Base-by-base conservation (phyloP, 352 stramenopile genomes). In the Peronospora destructor region DNA sequence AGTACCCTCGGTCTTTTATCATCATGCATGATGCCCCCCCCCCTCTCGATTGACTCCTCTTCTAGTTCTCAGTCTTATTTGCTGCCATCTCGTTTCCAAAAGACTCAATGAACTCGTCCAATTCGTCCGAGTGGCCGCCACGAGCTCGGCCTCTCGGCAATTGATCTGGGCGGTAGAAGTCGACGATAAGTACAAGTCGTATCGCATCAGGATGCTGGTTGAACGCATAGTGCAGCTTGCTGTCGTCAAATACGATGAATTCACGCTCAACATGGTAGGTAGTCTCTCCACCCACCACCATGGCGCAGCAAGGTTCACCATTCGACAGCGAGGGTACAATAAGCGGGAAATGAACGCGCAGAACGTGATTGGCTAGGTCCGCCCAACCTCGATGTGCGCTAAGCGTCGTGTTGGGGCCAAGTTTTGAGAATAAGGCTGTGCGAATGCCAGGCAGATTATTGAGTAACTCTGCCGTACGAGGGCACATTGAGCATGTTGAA, bases 181-280 rank as follows among this genome's bases (percentile, higher is more conserved):
- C 86, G 32, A 96, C 67, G 50, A 96, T 96, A 19, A 96, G 64
- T 23, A 96, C 79, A 26, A 79, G 71, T 6, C 79, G 73, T 38
- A 70, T 87, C 50, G 77, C 59, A 10, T 78, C 66, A 3, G 66
- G 57, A 51, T 87, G 81, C 46, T 82, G 53, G 60, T 94, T 94
- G 61, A 76, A 94, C 45, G 83, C 84, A 42, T 85, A 87, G 65
- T 96, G 86, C 40, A 94, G 67, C 56, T 96, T 96, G 62, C 81
- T 94, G 61, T 96, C 86, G 64, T 96, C 86, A 54, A 96, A 96
- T 10, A 96, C 86, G 29, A 95, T 70, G 21, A 96, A 60, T 51
- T 91, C 70, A 12, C 76, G 66, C 50, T 90, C 70, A n/a, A 57
- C 44, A 50, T 96, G 86, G 38, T 74, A 75, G 4, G 66, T 58